Evolutionary conservation across 2,329 filamentous ascomycete genomes (phyloP).

Genomic region (Berkeleyomyces rouxiae): DNA sequence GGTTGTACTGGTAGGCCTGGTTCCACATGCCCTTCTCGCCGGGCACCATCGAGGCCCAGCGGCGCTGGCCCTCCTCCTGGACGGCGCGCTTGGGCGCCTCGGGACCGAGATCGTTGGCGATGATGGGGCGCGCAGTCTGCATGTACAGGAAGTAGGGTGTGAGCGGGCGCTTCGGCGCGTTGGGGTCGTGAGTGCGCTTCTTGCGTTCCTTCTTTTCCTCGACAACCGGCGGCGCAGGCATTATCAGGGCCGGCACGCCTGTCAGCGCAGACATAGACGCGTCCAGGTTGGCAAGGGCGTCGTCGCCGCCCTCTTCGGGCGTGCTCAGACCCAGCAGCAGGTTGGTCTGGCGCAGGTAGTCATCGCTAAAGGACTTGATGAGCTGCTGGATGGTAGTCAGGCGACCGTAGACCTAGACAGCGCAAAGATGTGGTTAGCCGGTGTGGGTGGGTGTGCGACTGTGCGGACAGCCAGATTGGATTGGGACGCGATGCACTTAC

Average conservation of each 20-base stretch:
- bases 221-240: constrained; percentile 27
- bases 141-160: constrained; percentile 95
- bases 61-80: constrained; percentile 67
- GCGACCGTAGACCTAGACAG: constrained; percentile 32
- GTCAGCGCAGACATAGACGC: constrained; percentile 29
- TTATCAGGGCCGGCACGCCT: constrained; percentile 26
- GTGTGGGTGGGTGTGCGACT: neutral
- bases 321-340: constrained; percentile 54
- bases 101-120: constrained; percentile 61
- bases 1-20: constrained; percentile 50
- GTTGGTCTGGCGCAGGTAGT: constrained; percentile 80
- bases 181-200: constrained; percentile 74
- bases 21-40: constrained; percentile 56
- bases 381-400: constrained; percentile 65
- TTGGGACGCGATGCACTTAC: constrained; percentile 37
- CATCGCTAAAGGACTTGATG: constrained; percentile 61
- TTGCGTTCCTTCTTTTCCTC: constrained; percentile 77
- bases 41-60: constrained; percentile 66
- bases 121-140: constrained; percentile 69
- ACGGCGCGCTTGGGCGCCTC: constrained; percentile 71
- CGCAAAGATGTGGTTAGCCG: no score
- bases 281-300: constrained; percentile 35
- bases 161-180: constrained; percentile 83
- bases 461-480: neutral
- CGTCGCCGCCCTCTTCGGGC: constrained; percentile 27